Evolutionary conservation across 179 eudicot species (phyloP), one percentile per base, ranked within the genome.

Genomic region (Corrigiola litoralis): DNA sequence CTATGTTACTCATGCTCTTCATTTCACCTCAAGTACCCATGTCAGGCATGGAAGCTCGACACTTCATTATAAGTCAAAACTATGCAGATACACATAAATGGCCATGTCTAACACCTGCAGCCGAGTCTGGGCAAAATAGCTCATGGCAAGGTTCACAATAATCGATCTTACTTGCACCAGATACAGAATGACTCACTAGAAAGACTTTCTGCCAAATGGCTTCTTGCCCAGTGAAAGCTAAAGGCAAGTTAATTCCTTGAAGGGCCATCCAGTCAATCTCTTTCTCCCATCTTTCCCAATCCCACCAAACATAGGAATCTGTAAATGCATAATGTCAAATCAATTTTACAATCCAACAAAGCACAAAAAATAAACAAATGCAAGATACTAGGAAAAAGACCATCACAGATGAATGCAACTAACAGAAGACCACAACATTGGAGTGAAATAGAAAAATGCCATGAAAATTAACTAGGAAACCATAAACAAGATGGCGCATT

Each of bases 271-370:
- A 94, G 67, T 94, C 99, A 48, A 94, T 84, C 84, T 94, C 99
- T 72, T 90, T 94, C 72, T 94, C 96, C 99, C 96, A 94, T 79
- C 97, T 88, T 81, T 85, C 75, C 99, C 99, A 90, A 74, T 86
- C 94, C 99, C 99, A 94, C 99, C 99, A 94, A 67, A 88, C 99
- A 78, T 79, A 90, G 45, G 99, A 90, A 86, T 94, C 99, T 94
- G 78, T 37, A 65, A 54, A 75, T 31, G 28, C 58, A 63, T n/a
- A 63, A 28, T 62, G 54, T 27, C 46, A 63, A 29, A 32, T 38
- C n/a, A n/a, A n/a, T n/a, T n/a, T n/a, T n/a, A n/a, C n/a, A n/a
- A n/a, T n/a, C n/a, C n/a, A n/a, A n/a, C n/a, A n/a, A n/a, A n/a
- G n/a, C n/a, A n/a, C n/a, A n/a, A n/a, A n/a, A n/a, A n/a, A n/a